Base-by-base conservation (phyloP, 352 stramenopile species). In the Thalassiosira tumida region DNA sequence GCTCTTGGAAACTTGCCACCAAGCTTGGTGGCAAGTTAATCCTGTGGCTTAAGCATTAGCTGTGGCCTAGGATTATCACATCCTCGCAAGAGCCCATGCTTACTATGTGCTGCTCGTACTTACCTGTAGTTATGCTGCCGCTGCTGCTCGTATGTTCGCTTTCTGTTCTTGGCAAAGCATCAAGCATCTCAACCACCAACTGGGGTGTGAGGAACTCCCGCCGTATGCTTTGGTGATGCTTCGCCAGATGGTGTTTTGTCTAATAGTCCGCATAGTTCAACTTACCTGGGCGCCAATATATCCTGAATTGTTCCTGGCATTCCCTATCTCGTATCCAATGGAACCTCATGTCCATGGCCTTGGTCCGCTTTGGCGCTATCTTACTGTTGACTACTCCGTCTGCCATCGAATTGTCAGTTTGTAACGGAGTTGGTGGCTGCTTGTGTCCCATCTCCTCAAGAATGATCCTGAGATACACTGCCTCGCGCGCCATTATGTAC, bases 241-340 rank as follows among this genome's bases (percentile, higher is more conserved):
- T 37, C 3, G 69, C 14, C 35, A 72, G 47, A 67, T 93, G 90
- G 69, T 93, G 84, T 50, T 91, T 94, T 24, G 81, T 86, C 38
- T 67, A 88, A 65, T 88, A 88, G 67, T 90, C 76, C 1, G 70
- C 88, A 40, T 65, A 72, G 40, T 93, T 91, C 0, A 7, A 1
- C 15, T 26, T 26, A 24, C 84, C 83, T 70, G 17, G 29, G 64
- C 37, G 7, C 84, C 88, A 93, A 41, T 73, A 89, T 2, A 93
- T 79, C 33, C 79, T 43, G 33, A 93, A 93, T 80, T 93, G 78
- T 33, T 77, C 0, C 26, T 77, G 38, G 37, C 37, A 54, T 77
- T 77, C 69, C 59, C 69, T 5, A n/a, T 59, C 15, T 6, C 69
- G 15, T 54, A 77, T 6, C 69, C 69, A 77, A 59, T 77, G 37